phyloP scores from a whole-genome alignment of 2,329 filamentous ascomycete genomes.

The Penicillium sp. region DNA sequence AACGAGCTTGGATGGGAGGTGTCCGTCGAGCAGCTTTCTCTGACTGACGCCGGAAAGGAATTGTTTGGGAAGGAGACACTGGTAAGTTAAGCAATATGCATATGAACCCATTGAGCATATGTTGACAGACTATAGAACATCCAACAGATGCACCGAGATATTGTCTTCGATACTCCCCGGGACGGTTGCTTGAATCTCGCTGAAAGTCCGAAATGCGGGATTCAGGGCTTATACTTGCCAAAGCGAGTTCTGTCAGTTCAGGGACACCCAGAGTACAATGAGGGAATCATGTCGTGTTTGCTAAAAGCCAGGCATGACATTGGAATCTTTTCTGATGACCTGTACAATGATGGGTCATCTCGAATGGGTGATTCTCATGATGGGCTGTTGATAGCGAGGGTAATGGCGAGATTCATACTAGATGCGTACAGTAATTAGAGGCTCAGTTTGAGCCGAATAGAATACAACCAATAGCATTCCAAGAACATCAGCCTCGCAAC shows the following conservation, averaged over 20 bases:
- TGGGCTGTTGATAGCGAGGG: constrained; percentile 19
- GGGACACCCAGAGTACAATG: constrained; percentile 49
- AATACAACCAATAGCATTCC: not conserved
- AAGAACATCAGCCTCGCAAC: not conserved
- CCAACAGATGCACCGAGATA: constrained; percentile 51
- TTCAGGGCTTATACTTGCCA: constrained; percentile 46
- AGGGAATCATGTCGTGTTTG: constrained; percentile 37
- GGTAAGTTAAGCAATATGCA: constrained; percentile 12
- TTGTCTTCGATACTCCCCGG: constrained; percentile 44
- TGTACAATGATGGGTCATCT: constrained; percentile 22
- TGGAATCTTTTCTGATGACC: constrained; percentile 24
- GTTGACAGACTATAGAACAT: constrained; percentile 19
- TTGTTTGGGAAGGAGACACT: constrained; percentile 36
- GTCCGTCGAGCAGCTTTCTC: constrained; percentile 41
- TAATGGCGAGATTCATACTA: not conserved
- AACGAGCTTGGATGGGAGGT: constrained; percentile 47
- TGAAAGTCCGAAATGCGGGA: constrained; percentile 41
- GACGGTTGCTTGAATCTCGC: constrained; percentile 42
- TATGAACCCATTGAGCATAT: not conserved
- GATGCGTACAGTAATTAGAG: not conserved
- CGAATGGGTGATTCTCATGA: constrained; percentile 22
- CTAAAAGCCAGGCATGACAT: constrained; percentile 20
- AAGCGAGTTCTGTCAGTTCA: constrained; percentile 44
- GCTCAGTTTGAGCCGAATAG: not conserved
- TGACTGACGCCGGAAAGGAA: constrained; percentile 42